Evolutionary conservation across 169 alveolate species (phyloP).

Genomic region (Eimeria sp.): DNA sequence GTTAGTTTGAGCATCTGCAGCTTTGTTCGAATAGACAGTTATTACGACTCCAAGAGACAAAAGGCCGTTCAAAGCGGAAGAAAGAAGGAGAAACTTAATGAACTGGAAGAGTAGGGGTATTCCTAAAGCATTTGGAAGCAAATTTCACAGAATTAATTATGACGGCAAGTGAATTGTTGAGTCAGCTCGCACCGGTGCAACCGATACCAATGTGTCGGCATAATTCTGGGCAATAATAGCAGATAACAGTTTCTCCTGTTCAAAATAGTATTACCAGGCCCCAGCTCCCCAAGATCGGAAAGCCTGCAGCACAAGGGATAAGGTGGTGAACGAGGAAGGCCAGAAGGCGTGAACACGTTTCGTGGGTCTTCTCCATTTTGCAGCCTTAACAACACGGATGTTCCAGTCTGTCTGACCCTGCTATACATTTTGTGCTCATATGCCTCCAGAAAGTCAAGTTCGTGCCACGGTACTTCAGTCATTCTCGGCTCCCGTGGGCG

Average conservation of each 20-base stretch:
- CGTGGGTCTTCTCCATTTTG: conserved; percentile 73
- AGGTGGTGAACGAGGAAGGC: conserved; percentile 75
- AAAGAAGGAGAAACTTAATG: conserved; percentile 60
- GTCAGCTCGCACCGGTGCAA: not conserved
- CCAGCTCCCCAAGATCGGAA: conserved; percentile 80
- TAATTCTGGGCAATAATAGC: not conserved
- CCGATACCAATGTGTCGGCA: not conserved
- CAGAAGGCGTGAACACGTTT: conserved; percentile 74
- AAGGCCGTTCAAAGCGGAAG: conserved; percentile 75
- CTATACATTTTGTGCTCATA: conserved; percentile 81
- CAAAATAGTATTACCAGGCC: conserved; percentile 62
- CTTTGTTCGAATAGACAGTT: conserved; percentile 68
- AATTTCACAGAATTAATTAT: not conserved
- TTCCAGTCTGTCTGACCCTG: conserved; percentile 75
- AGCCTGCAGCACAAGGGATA: conserved; percentile 80
- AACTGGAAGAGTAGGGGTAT: conserved; percentile 82
- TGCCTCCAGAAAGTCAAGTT: conserved; percentile 69
- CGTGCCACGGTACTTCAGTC: conserved; percentile 51
- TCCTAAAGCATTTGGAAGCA: conserved; percentile 17
- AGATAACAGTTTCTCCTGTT: not conserved
- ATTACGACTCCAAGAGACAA: conserved; percentile 45
- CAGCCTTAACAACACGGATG: conserved; percentile 50
- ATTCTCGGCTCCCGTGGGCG: conserved; percentile 12
- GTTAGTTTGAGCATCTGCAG: conserved; percentile 36
- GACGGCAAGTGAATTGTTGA: not conserved